These are phyloP conservation scores for Syzygium aqueum DNA, from an alignment of 345 rosid species.

Conservation along the genomic window DNA sequence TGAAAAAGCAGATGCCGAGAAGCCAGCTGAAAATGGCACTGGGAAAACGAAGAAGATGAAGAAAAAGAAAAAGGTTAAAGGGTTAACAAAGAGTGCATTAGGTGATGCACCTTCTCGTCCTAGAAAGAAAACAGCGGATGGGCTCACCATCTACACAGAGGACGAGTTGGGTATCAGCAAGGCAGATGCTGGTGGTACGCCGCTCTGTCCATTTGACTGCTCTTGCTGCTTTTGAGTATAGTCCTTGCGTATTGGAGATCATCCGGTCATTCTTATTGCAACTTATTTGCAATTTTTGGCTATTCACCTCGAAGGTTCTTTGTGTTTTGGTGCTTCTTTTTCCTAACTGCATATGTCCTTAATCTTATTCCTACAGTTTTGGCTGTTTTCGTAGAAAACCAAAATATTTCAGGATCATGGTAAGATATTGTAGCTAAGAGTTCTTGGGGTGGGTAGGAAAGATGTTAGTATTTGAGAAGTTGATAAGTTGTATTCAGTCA, in stretches of 20 bases:
- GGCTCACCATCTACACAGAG: constrained; percentile 45
- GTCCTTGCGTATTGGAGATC: background rate
- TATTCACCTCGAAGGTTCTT: background rate
- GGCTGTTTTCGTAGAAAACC: background rate
- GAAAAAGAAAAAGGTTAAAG: constrained; percentile 23
- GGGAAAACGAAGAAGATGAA: constrained; percentile 6
- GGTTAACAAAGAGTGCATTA: background rate
- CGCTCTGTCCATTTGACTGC: constrained; percentile 85
- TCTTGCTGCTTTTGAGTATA: constrained; percentile 68
- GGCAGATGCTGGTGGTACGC: constrained; percentile 46
- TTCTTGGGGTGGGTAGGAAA: background rate
- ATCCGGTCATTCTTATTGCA: background rate
- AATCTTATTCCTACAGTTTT: background rate
- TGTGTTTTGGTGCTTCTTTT: background rate
- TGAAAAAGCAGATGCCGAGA: background rate
- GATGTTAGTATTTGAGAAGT: background rate
- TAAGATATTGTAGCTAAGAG: background rate
- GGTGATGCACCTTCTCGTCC: constrained; percentile 9
- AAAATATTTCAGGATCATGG: background rate
- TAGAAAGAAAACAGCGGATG: constrained; percentile 47
- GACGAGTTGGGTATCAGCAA: constrained; percentile 61
- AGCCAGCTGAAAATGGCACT: background rate
- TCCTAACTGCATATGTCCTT: background rate
- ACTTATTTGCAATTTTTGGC: background rate
- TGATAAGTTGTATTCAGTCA: background rate